Evolutionary conservation across 202 grass and related monocot species (phyloP).

Genomic region (Alloteropsis angusta): DNA sequence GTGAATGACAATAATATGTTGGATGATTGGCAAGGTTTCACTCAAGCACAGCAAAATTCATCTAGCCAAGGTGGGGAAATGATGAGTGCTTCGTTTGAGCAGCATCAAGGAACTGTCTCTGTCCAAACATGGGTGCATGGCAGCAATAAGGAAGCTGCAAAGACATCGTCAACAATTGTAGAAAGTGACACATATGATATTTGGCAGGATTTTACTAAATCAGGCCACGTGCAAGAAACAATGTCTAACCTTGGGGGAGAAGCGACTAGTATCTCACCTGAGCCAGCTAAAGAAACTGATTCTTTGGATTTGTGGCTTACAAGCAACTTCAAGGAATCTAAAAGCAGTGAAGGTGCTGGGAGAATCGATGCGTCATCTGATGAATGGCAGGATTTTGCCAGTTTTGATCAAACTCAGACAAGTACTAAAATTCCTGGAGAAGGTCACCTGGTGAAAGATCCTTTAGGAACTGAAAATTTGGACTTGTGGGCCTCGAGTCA

Average conservation of each 20-base stretch:
- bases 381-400: conserved; percentile 67
- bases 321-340: conserved; percentile 34
- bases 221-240: conserved; percentile 16
- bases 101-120: conserved; percentile 26
- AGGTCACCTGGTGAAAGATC: conserved; percentile 7
- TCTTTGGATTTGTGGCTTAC: conserved; percentile 34
- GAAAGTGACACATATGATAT: conserved; percentile 41
- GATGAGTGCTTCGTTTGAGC: conserved; percentile 21
- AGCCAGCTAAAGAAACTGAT: conserved; percentile 32
- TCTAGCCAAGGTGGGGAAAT: conserved; percentile 28
- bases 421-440: conserved; percentile 23
- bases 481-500: conserved; percentile 27
- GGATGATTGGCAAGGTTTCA: conserved; percentile 49
- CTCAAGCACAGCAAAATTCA: conserved; percentile 36
- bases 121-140: neutral
- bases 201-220: conserved; percentile 57
- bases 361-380: conserved; percentile 34
- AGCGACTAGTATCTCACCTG: conserved; percentile 17
- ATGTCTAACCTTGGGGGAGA: conserved; percentile 21
- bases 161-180: conserved; percentile 13
- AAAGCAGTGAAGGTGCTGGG: conserved; percentile 22
- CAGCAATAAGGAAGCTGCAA: conserved; percentile 16
- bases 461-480: conserved; percentile 26
- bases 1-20: conserved; percentile 34
- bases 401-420: conserved; percentile 31